Conservation (phyloP, 2,329 filamentous ascomycete species). For the Orbilia oligospora region DNA sequence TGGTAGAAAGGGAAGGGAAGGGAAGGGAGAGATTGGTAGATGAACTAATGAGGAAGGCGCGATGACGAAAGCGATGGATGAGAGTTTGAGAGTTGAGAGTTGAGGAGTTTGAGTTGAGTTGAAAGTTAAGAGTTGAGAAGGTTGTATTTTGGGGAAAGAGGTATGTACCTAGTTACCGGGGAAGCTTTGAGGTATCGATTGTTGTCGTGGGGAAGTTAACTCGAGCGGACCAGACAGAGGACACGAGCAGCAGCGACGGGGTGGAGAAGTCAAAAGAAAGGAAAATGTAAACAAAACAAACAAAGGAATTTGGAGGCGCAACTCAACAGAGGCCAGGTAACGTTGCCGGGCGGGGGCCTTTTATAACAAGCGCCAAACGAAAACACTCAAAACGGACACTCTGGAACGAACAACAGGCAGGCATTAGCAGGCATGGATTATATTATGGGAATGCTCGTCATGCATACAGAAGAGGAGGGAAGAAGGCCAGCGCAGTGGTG, state of each 20-base stretch:
- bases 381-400: conserved; percentile 44
- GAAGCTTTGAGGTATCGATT: conserved; percentile 44
- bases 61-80: no score
- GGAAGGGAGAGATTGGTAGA: no score
- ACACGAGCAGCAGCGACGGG: not conserved
- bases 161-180: not conserved
- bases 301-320: conserved; percentile 23
- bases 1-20: no score
- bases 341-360: conserved; percentile 50
- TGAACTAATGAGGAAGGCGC: no score
- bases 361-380: conserved; percentile 50
- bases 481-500: conserved; percentile 17
- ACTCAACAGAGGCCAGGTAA: conserved; percentile 15
- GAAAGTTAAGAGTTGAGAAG: not conserved
- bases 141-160: not conserved
- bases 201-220: conserved; percentile 57
- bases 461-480: no score
- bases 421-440: not conserved
- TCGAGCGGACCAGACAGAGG: no score
- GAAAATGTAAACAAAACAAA: conserved; percentile 51
- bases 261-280: not conserved
- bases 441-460: no score
- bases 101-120: not conserved
- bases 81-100: not conserved
- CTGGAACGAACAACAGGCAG: conserved; percentile 11